Conservation (phyloP, 1,284 basidiomycete genomes). For the Dichomitus squalens region DNA sequence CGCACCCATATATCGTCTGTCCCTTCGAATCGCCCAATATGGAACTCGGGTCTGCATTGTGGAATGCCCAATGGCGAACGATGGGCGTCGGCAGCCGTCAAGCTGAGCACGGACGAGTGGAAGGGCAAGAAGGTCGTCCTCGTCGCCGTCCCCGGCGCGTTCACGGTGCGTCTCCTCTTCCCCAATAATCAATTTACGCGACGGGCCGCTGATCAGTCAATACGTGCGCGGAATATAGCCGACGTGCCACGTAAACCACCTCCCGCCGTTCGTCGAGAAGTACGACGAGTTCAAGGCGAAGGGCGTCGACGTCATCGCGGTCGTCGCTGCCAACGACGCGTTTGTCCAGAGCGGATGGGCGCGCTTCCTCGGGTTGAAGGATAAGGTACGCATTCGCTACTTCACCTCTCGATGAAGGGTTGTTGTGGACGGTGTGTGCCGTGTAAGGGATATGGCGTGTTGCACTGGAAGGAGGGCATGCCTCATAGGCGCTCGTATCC, state of each 20-base stretch:
- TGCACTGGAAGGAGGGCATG: no score
- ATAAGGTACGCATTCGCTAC: conserved; percentile 50
- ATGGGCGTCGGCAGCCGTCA: conserved; percentile 40
- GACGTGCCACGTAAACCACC: conserved; percentile 73
- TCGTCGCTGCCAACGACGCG: conserved; percentile 75
- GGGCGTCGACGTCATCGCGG: conserved; percentile 72
- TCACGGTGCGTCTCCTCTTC: conserved; percentile 56
- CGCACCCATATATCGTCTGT: neutral
- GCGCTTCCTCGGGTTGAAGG: conserved; percentile 65
- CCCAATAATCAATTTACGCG: neutral
- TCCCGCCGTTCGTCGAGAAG: conserved; percentile 70
- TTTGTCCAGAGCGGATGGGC: conserved; percentile 83
- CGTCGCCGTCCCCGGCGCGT: conserved; percentile 78
- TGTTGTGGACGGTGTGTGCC: no score
- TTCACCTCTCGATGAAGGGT: neutral
- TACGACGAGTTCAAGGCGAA: conserved; percentile 72
- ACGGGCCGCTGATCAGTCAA: neutral
- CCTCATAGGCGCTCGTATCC: no score
- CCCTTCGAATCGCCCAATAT: neutral
- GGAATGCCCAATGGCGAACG: no score
- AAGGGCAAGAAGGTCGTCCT: conserved; percentile 85
- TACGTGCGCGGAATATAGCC: conserved; percentile 52
- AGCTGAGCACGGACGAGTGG: conserved; percentile 66
- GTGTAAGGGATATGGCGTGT: no score
- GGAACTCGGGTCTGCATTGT: no score